Evolutionary conservation across 192 early-diverging fungal genomes (phyloP), one percentile per base, ranked within the genome.

Genomic region (Coemansia sp.): DNA sequence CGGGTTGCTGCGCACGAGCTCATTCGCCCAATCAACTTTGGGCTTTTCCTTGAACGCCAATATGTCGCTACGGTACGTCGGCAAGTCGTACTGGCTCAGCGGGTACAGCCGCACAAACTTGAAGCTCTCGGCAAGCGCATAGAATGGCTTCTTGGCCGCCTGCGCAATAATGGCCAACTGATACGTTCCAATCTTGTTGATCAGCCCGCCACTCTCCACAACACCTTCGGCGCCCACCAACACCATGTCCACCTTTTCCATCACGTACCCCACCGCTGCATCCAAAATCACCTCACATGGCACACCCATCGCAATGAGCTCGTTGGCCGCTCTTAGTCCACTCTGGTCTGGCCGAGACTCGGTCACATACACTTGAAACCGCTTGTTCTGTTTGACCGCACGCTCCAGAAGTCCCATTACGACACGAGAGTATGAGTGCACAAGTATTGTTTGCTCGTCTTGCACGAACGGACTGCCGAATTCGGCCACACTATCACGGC

Each of bases 221-320:
- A 99, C 95, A 32, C 94, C 97, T 76, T 99, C 97, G 8, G 97
- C 97, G 17, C 97, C 97, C 25, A 94, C 95, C 66, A 99, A 85
- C 15, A 98, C 92, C 85, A 96, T 85, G 67, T 99, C 95, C 14
- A 99, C 95, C 72, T 92, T 91, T 62, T 94, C 91, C 84, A 99
- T 95, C 60, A 95, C 85, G 76, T 92, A 96, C 29, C 92, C 94
- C 5, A 96, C 92, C 4, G 96, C 95, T 3, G 92, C 83, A 73
- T 99, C 97, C 66, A 92, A 73, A 37, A 99, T 88, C 19, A 93
- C 86, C 48, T 89, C 87, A 15, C 91, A 92, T 6, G 90, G 90
- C 41, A 98, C 91, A 60, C 91, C 90, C 38, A 87, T 76, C 65
- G 72, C 71, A 49, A 86, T 74, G 57, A 98, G 85, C 54, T 87